Evolutionary conservation across 768 basidiomycete genomes (phyloP), one percentile per base, ranked within the genome.

Genomic region (Phanerochaete carnosa): DNA sequence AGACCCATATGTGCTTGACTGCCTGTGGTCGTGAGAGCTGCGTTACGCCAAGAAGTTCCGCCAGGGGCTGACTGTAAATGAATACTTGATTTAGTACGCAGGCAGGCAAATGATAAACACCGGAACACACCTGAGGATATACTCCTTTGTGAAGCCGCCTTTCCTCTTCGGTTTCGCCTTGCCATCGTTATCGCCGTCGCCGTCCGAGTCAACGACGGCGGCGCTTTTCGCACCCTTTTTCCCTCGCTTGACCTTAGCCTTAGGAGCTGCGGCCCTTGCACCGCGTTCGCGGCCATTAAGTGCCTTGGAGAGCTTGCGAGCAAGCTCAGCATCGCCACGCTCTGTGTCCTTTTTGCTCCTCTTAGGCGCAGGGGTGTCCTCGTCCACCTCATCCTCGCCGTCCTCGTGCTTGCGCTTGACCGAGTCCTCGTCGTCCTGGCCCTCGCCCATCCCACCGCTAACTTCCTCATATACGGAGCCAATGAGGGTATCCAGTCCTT

Each of bases 1-100:
- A 88, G 13, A 82, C 84, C 95, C 95, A 97, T 12, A 97, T 76
- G 58, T 84, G 85, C 72, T 96, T 96, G 50, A 97, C 95, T 45
- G 92, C 89, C 70, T 95, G 92, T 4, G 93, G 92, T 28, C 95
- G 86, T 45, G 94, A 92, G 51, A 95, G 74, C 67, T 81, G 84
- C 25, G 86, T 83, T 39, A 80, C 77, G 23, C 84, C 79, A n/a
- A 93, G 72, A 26, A 97, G 75, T 13, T 81, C 81, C 1, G 90
- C 84, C 26, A 97, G 76, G 19, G 92, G 86, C 64, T 81, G 86
- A 66, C 94, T 95, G 64, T 16, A 9, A 57, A 37, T 53, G 61
- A 59, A 16, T 30, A 22, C 56, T n/a, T 54, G 60, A 32, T 22
- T 49, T 13, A 50, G 58, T 29, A 12, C 25, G 39, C n/a, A 16